Base-by-base conservation (phyloP, 2,329 filamentous ascomycete genomes). In the Hymenoscyphus salicellus region DNA sequence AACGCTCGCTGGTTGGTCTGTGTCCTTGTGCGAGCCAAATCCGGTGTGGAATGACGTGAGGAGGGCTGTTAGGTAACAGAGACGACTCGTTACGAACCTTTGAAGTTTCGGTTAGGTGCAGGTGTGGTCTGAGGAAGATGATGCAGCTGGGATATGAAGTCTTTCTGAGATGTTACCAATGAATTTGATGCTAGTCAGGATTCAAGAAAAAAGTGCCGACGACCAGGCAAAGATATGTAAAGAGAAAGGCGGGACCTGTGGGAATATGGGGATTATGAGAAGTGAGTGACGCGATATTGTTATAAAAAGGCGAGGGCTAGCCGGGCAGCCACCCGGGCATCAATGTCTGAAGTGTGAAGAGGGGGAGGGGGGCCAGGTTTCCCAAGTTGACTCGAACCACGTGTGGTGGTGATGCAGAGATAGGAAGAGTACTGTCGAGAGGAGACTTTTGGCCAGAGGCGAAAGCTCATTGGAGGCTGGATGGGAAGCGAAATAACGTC, bases 41-140 rank as follows among this genome's bases (percentile, higher is more conserved):
- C 38, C 41, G 58, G 57, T 41, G 58, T 52, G 58, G 43, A 66
- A 66, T 63, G 68, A 69, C 62, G 62, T 61, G 60, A 66, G 62
- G 56, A 57, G 55, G 20, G 62, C 61, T 58, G 64, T 69, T 67
- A 67, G 66, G 65, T 69, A 68, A 68, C 67, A 67, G 62, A 57
- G 65, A 63, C 60, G 23, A 61, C 58, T 49, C 36, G 58, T 60
- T 38, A 49, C 38, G 33, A 55, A 58, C 43, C 56, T 16, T 52
- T 55, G 32, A 52, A 23, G 20, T 57, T 26, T 66, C 62, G 65
- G 64, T 59, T 43, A n/a, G 20, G 41, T 63, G 63, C 65, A 65
- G 62, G 8, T 23, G 46, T 52, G 46, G 46, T 23, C 46, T 52
- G 46, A 23, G 46, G 46, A 26, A 52, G 46, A 26, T 52, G 46